A percentile compares a stretch with the other conserved stretches of the same genome.
Evolutionary conservation across 225 moss, liverwort and hornwort genomes (phyloP).

Genomic region (Antitrichia curtipendula): DNA sequence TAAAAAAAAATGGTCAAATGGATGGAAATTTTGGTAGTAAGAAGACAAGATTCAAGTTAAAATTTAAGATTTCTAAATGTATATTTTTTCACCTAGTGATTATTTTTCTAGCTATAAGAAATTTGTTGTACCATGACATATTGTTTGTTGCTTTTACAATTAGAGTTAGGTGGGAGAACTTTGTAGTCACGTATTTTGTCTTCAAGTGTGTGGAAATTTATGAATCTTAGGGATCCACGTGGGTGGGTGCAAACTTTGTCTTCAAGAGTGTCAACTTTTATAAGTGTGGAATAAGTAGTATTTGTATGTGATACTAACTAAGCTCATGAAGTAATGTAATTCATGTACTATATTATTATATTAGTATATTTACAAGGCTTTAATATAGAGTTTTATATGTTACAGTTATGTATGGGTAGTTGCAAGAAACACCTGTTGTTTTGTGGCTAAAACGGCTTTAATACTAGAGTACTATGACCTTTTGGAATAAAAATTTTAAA

Average conservation of each 20-base stretch:
- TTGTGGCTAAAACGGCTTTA: too few species aligned
- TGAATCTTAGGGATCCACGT: rapidly evolving
- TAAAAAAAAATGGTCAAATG: too few species aligned
- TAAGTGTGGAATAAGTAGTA: neutral
- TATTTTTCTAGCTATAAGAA: neutral
- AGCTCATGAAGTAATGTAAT: neutral
- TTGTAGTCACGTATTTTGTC: too few species aligned
- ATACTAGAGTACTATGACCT: too few species aligned
- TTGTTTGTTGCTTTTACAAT: neutral
- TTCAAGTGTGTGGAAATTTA: neutral
- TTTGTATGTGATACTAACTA: neutral
- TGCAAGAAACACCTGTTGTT: too few species aligned
- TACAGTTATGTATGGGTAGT: too few species aligned
- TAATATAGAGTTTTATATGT: neutral
- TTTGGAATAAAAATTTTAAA: too few species aligned
- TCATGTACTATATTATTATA: neutral
- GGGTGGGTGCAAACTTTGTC: neutral
- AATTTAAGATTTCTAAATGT: neutral
- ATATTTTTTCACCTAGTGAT: neutral
- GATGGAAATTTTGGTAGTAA: too few species aligned
- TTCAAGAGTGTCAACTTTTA: neutral
- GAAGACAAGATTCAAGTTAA: neutral
- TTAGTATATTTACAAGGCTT: neutral
- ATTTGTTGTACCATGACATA: neutral
- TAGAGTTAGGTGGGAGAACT: neutral